Evolutionary conservation across 192 early-diverging fungal species (phyloP).

Genomic region (Chytriomyces sp.): DNA sequence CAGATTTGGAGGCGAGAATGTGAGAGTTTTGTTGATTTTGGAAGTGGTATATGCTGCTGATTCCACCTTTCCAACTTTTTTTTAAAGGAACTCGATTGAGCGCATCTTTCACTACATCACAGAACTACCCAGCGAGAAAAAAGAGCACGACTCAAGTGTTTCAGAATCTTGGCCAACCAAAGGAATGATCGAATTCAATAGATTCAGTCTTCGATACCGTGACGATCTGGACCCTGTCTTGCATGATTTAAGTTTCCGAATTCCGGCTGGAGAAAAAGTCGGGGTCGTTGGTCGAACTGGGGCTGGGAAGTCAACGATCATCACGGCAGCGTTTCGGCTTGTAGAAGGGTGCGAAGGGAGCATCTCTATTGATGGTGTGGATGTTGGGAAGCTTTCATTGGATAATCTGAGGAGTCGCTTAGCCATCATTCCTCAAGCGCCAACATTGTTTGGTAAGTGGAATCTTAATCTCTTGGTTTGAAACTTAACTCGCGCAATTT

Average conservation of each 20-base stretch:
- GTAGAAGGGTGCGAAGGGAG: conserved; percentile 48
- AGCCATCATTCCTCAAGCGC: conserved; percentile 60
- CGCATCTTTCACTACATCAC: conserved; percentile 46
- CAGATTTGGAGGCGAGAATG: conserved; percentile 10
- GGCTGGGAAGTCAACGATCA: conserved; percentile 60
- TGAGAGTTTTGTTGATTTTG: not conserved
- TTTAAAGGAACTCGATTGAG: conserved; percentile 57
- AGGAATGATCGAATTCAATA: conserved; percentile 10
- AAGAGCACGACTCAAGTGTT: conserved; percentile 24
- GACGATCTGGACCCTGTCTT: conserved; percentile 14
- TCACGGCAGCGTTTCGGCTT: conserved; percentile 73
- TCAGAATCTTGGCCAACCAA: conserved; percentile 30
- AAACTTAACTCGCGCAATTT: no score
- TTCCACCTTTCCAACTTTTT: not conserved
- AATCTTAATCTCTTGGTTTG: no score
- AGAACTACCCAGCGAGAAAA: conserved; percentile 43
- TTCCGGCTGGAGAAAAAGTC: conserved; percentile 39
- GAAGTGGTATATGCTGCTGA: not conserved
- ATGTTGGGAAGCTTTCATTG: conserved; percentile 64
- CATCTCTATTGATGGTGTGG: conserved; percentile 70
- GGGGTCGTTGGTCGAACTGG: conserved; percentile 50
- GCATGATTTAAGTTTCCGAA: conserved; percentile 29
- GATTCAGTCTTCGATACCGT: conserved; percentile 79
- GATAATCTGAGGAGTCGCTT: conserved; percentile 58
- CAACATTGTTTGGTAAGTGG: conserved; percentile 55